A percentile compares a stretch with the other conserved stretches of the same genome.
These are phyloP conservation scores for Chiua virens DNA, from an alignment of 768 basidiomycete species.

Conservation along the genomic window DNA sequence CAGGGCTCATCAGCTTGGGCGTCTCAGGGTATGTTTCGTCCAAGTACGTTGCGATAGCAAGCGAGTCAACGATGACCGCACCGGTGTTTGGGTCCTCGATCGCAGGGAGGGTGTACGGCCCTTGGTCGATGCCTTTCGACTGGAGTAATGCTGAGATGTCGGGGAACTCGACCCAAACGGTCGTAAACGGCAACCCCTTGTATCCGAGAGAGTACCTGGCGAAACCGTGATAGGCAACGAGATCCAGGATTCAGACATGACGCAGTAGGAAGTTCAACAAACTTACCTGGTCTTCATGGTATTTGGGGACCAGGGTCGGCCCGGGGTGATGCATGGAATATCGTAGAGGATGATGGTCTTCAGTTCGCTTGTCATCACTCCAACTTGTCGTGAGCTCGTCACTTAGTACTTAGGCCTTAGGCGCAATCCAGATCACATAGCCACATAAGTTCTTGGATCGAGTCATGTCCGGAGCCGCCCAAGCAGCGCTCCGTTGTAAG, in stretches of 20 bases:
- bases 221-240: constrained; percentile 21
- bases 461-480: no score
- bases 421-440: no score
- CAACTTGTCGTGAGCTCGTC: no score
- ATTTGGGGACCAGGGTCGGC: constrained; percentile 39
- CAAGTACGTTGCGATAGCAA: constrained; percentile 47
- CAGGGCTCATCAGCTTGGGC: constrained; percentile 37
- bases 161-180: constrained; percentile 45
- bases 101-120: constrained; percentile 45
- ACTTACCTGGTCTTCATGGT: constrained; percentile 35
- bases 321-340: constrained; percentile 28
- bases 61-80: constrained; percentile 40
- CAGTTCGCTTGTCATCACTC: background rate
- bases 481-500: no score
- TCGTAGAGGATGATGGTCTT: constrained; percentile 37
- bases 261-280: background rate
- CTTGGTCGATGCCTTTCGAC: constrained; percentile 25
- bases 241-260: no score
- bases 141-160: constrained; percentile 40
- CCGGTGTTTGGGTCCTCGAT: constrained; percentile 48
- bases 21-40: constrained; percentile 47
- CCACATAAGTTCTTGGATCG: no score
- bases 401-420: no score
- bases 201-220: constrained; percentile 34
- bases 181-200: constrained; percentile 1